Evolutionary conservation across 129 eudicot species (phyloP).

Genomic region (Scalesia atractyloides): DNA sequence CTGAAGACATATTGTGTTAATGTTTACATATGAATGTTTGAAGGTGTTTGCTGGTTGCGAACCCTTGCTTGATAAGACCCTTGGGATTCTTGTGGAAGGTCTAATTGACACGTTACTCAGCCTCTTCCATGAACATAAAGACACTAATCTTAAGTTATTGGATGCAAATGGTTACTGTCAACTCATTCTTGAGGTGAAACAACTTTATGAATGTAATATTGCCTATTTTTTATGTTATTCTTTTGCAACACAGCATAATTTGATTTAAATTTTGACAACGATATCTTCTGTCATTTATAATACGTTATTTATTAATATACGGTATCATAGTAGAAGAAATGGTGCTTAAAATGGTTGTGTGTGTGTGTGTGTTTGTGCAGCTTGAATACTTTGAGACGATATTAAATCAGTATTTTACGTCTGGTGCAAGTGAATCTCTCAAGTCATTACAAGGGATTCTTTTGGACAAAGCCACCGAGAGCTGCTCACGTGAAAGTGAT

Average conservation of each 20-base stretch:
- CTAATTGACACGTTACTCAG: constrained; percentile 75
- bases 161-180: constrained; percentile 94
- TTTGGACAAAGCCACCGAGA: constrained; percentile 80
- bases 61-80: constrained; percentile 84
- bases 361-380: constrained; percentile 39
- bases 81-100: constrained; percentile 95
- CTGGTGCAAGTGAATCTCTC: constrained; percentile 83
- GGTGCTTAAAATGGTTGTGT: not conserved
- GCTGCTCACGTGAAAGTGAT: constrained; percentile 48
- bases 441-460: constrained; percentile 83
- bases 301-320: not conserved
- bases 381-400: constrained; percentile 94
- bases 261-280: not conserved
- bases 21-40: not conserved
- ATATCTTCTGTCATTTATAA: not conserved
- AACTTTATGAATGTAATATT: not conserved
- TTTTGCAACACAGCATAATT: not conserved
- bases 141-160: constrained; percentile 59
- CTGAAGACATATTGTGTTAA: not conserved
- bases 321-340: not conserved
- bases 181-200: constrained; percentile 90
- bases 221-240: not conserved
- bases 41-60: constrained; percentile 92
- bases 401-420: constrained; percentile 79
- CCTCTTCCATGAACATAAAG: constrained; percentile 71